Evolutionary conservation across 2,329 filamentous ascomycete genomes (phyloP), one percentile per base, ranked within the genome.

Genomic region (Diaporthe citrichinensis): DNA sequence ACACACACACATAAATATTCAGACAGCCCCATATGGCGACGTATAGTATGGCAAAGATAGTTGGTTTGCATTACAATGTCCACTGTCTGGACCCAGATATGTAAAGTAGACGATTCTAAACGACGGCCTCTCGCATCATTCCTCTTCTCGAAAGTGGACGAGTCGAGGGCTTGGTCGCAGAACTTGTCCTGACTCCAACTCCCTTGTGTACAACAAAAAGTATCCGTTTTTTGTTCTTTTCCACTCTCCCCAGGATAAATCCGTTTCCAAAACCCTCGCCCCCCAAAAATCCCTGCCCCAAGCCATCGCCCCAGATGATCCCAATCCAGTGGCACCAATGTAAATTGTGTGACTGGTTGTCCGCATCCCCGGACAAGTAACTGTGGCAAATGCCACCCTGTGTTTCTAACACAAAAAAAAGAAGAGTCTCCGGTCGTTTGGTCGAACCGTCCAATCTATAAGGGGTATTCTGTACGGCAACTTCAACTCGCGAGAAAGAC

Each of bases 401-500:
- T 46, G 34, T 41, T 36, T 73, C 71, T 73, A 73, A 73, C 71
- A 73, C 65, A 73, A 46, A 46, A 73, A 73, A 36, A 73, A 73
- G 23, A 65, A 73, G 49, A 73, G 20, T 61, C 34, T 57, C 39
- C 58, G 67, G 62, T 71, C 61, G 68, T 71, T 69, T 41, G 34
- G 62, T 73, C 61, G 69, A 51, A 72, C 71, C 74, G 71, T 71
- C 55, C 71, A 72, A 76, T 77, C 76, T 77, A 77, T 77, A 72
- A 76, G 69, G 76, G 76, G 76, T 77, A 77, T 77, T 75, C 61
- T 75, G 75, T 69, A 76, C 71, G 73, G 74, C 75, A 73, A 71
- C 73, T 72, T 75, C 67, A 61, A 67, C 51, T 72, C 61, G 55
- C 75, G 49, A 75, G 59, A 57, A 49, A 75, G 69, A 75, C 61